These are phyloP conservation scores for Euptelea pleiosperma DNA, from an alignment of 164 flowering plant species.

Conservation along the genomic window DNA sequence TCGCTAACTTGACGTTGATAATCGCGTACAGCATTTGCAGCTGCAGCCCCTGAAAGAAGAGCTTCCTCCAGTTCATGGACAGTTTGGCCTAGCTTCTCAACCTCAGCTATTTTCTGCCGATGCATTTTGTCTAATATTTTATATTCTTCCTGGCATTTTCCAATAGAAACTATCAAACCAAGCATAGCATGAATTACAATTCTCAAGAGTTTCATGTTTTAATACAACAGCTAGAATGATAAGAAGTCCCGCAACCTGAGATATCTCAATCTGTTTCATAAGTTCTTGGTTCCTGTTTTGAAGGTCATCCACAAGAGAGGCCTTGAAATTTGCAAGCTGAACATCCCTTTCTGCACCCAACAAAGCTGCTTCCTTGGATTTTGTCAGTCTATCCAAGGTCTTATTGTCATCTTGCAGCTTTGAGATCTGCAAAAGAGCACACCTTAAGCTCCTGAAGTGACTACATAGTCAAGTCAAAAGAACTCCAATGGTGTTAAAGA, in stretches of 20 bases:
- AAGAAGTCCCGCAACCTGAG: slow-evolving; percentile 10
- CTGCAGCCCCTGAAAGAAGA: slow-evolving; percentile 24
- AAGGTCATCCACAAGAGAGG: slow-evolving; percentile 23
- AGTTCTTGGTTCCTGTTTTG: slow-evolving; percentile 28
- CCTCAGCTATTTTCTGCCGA: too few species aligned
- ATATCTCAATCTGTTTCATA: slow-evolving; percentile 27
- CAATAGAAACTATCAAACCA: not conserved
- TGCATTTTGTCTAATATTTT: slow-evolving; percentile 16
- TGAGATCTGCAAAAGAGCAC: slow-evolving; percentile 1
- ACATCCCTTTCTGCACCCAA: slow-evolving; percentile 22
- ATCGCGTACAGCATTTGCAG: slow-evolving; percentile 20
- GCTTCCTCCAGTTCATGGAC: slow-evolving; percentile 21
- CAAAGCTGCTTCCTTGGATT: slow-evolving; percentile 21
- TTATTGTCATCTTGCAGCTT: slow-evolving; percentile 18
- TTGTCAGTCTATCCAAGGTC: slow-evolving; percentile 13
- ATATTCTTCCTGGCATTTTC: slow-evolving; percentile 16
- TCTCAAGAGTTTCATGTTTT: too few species aligned
- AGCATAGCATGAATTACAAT: not conserved
- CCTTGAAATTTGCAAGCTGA: slow-evolving; percentile 19
- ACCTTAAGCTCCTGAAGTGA: not conserved
- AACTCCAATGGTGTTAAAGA: not conserved
- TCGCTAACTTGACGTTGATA: slow-evolving; percentile 14
- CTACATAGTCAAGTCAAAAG: not conserved
- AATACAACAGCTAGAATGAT: not conserved
- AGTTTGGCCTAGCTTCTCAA: slow-evolving; percentile 15